Base-by-base conservation (phyloP, 2,329 filamentous ascomycete species). In the Sclerotinia minor region DNA sequence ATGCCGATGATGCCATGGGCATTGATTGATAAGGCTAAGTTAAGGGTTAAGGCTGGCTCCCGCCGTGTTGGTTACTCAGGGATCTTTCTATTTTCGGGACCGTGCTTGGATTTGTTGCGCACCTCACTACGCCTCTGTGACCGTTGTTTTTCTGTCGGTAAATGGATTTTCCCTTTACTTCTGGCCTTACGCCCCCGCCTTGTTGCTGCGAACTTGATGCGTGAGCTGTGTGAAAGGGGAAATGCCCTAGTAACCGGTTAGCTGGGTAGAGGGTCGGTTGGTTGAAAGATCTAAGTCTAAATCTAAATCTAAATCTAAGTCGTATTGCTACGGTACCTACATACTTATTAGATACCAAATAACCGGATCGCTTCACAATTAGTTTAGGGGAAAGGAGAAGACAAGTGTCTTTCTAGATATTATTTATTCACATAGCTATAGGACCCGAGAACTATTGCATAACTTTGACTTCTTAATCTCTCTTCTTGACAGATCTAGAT, bases 71-170 rank as follows among this genome's bases (percentile, higher is more conserved):
- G 53, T 13, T 54, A 29, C 52, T 17, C 29, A 35, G 52, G 52
- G 52, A 35, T 54, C 8, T 35, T 54, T 32, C 29, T 54, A n/a
- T 26, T 15, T 57, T 24, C 11, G 32, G 54, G 54, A 41, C n/a
- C 7, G 54, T 41, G 32, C 54, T 41, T 38, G 54, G 2, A 3
- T 24, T 57, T 57, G 53, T n/a, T 55, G 54, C 32, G 29, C 53
- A 21, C 21, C 35, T 32, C 38, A 41, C 38, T 11, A 8, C 11
- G 32, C 35, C 54, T 57, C 54, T 57, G 11, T 8, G 21, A 13
- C 54, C 54, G 35, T 57, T 57, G n/a, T n/a, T n/a, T 26, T 24
- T 44, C 54, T 58, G 54, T 24, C 35, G 54, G n/a, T 44, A 41
- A 41, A 44, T 58, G 54, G n/a, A 58, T 41, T 3, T 41, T 44